Evolutionary conservation across 139 green algal genomes (phyloP).

Genomic region (Auxenochlorella protothecoides): DNA sequence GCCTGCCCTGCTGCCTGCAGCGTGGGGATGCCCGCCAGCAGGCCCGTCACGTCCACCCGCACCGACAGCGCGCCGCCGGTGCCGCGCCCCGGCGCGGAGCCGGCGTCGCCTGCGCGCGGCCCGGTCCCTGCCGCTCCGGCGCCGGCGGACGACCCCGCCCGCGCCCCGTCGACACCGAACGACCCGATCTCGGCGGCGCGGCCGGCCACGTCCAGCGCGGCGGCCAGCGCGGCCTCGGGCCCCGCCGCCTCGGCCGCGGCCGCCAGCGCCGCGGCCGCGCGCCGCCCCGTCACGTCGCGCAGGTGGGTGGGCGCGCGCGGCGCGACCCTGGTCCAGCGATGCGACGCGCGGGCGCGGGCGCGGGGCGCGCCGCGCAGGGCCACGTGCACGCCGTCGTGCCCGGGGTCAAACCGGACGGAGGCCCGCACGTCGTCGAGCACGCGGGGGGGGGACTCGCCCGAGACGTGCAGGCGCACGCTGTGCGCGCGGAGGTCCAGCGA

Average conservation of each 20-base stretch:
- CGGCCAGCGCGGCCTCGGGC: background rate
- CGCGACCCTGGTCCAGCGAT: constrained; percentile 59
- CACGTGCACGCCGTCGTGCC: constrained; percentile 51
- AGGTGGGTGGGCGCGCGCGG: constrained; percentile 53
- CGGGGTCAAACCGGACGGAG: background rate
- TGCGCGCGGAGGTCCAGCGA: no score
- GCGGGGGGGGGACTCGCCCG: no score
- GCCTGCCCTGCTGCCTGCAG: no score
- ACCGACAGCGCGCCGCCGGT: constrained; percentile 29
- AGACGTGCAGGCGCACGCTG: no score
- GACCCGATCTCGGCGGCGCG: no score
- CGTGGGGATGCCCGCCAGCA: no score
- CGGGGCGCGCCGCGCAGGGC: constrained; percentile 39
- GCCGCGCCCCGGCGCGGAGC: background rate
- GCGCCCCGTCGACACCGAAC: background rate
- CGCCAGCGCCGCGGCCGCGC: background rate
- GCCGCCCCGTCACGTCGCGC: constrained; percentile 41
- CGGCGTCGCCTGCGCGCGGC: background rate
- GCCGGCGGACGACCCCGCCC: background rate
- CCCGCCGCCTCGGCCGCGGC: constrained; percentile 6
- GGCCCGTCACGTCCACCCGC: constrained; percentile 14
- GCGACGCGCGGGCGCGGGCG: constrained; percentile 31
- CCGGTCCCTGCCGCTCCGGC: background rate
- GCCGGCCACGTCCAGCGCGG: background rate
- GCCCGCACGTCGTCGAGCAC: no score